Evolutionary conservation across 2,329 filamentous ascomycete genomes (phyloP).

Genomic region (Alternaria incomplexa): DNA sequence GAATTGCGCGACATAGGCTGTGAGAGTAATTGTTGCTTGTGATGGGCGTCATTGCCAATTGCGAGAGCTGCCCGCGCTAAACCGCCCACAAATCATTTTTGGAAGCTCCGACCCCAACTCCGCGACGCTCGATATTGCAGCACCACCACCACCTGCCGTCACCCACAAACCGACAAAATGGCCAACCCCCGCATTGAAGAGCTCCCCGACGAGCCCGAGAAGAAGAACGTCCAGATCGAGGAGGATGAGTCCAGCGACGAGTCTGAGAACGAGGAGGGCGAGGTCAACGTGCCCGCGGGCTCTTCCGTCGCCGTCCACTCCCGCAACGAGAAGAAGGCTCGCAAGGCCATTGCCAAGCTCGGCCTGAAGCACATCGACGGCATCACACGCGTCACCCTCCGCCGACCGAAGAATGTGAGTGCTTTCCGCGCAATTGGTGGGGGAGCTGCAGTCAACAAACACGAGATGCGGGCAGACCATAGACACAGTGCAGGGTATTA

Average conservation of each 20-base stretch:
- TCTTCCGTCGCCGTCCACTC: slow-evolving; percentile 92
- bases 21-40: neutral
- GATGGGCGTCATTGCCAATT: slow-evolving; percentile 12
- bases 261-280: slow-evolving; percentile 76
- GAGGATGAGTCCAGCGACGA: slow-evolving; percentile 75
- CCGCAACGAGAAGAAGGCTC: slow-evolving; percentile 99
- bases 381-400: slow-evolving; percentile 97
- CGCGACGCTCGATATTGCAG: slow-evolving; percentile 17
- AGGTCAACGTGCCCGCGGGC: slow-evolving; percentile 77
- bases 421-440: slow-evolving; percentile 22
- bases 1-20: neutral
- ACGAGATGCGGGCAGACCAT: slow-evolving; percentile 7
- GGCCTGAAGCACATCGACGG: slow-evolving; percentile 94
- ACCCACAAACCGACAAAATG: slow-evolving; percentile 68
- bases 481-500: slow-evolving; percentile 9
- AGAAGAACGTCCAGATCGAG: slow-evolving; percentile 79
- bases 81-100: slow-evolving; percentile 35
- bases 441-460: slow-evolving; percentile 11
- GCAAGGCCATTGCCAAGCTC: slow-evolving; percentile 98
- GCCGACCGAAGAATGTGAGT: slow-evolving; percentile 98
- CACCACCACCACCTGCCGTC: slow-evolving; percentile 21
- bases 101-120: slow-evolving; percentile 21
- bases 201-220: slow-evolving; percentile 83
- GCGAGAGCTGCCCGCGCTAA: slow-evolving; percentile 31
- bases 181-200: slow-evolving; percentile 98